A percentile compares a stretch with the other conserved stretches of the same genome.
Evolutionary conservation across 306 rosid genomes (phyloP).

Genomic region (Sicyos baderoa): DNA sequence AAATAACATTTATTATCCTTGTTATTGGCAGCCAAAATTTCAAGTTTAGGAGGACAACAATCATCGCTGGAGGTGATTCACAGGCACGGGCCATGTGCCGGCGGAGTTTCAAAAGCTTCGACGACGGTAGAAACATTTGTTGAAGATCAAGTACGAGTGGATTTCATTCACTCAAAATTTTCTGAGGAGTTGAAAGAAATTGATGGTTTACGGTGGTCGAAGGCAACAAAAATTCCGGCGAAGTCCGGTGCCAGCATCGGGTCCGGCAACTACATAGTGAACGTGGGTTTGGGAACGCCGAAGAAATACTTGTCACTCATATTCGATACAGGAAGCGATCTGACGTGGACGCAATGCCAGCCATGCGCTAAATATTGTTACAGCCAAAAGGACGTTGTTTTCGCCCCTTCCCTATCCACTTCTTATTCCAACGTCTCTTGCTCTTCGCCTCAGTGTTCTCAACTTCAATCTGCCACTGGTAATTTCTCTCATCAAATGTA

Average conservation of each 20-base stretch:
- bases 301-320: conserved; percentile 37
- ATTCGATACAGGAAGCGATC: conserved; percentile 64
- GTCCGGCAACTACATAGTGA: conserved; percentile 50
- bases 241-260: conserved; percentile 43
- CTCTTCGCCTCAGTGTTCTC: conserved; percentile 30
- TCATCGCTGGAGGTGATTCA: conserved; percentile 23
- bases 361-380: conserved; percentile 53
- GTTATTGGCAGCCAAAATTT: not conserved
- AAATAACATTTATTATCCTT: not conserved
- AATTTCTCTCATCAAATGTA: too few relatives aligned
- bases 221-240: conserved; percentile 34
- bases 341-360: conserved; percentile 73
- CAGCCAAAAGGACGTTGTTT: conserved; percentile 39
- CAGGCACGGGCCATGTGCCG: conserved; percentile 33
- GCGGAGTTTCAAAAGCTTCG: conserved; percentile 1
- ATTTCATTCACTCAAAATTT: conserved; percentile 9
- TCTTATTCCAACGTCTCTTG: conserved; percentile 48
- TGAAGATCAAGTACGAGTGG: conserved; percentile 10
- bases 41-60: not conserved
- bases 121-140: conserved; percentile 6
- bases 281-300: conserved; percentile 56
- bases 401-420: conserved; percentile 35
- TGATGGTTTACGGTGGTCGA: not conserved
- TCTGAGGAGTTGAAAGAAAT: not conserved
- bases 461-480: conserved; percentile 49